Percentiles rank a stretch among this genome's conserved stretches.
Evolutionary conservation across 2,329 filamentous ascomycete species (phyloP).

Genomic region (Aspergillus eucalypticola): DNA sequence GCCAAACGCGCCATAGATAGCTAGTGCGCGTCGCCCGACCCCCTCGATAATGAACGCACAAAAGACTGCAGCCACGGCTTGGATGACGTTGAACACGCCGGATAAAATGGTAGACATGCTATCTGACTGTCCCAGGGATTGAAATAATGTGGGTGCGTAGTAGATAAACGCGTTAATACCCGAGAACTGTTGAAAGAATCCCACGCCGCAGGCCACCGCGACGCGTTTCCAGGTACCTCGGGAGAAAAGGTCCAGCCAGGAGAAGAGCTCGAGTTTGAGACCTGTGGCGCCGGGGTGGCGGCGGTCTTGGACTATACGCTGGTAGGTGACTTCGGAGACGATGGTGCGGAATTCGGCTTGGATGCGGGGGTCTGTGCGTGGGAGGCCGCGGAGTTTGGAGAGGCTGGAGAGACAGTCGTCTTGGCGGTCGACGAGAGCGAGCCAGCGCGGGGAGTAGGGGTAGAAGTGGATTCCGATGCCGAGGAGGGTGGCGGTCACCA

Average conservation of each 20-base stretch:
- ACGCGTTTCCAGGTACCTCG: conserved; percentile 42
- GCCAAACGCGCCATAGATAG: conserved; percentile 59
- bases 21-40: conserved; percentile 53
- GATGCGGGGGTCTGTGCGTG: conserved; percentile 56
- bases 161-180: conserved; percentile 54
- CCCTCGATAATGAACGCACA: conserved; percentile 36
- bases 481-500: conserved; percentile 62
- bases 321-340: conserved; percentile 27
- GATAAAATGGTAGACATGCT: conserved; percentile 69
- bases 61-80: conserved; percentile 66
- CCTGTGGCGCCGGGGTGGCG: not conserved
- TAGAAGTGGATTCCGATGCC: conserved; percentile 63
- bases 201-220: not conserved
- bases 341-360: conserved; percentile 63
- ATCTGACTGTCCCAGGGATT: conserved; percentile 56
- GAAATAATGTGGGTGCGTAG: conserved; percentile 56
- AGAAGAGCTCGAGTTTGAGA: conserved; percentile 18
- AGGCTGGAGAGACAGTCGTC: conserved; percentile 62
- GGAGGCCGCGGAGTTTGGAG: conserved; percentile 57
- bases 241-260: conserved; percentile 49
- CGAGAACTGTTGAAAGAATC: not conserved
- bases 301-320: not conserved
- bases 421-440: conserved; percentile 68
- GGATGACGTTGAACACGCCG: conserved; percentile 41
- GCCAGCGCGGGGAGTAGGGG: conserved; percentile 67